These are phyloP conservation scores for Venustampulla echinocandica DNA, from an alignment of 495 filamentous ascomycete genomes.

Conservation along the genomic window DNA sequence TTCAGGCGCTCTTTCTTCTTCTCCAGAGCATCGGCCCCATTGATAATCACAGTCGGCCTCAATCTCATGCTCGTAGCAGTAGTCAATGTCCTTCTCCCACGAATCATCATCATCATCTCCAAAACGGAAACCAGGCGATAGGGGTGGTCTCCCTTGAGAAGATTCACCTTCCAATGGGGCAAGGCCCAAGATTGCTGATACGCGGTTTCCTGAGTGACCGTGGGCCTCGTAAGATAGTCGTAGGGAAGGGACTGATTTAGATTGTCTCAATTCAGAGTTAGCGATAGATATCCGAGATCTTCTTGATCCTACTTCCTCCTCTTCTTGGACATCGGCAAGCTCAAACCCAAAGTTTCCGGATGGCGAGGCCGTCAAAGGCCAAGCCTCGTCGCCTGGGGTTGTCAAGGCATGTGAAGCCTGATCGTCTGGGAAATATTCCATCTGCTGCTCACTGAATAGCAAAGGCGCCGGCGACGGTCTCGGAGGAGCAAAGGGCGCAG, in stretches of 20 bases:
- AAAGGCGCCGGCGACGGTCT: background rate
- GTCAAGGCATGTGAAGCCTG: conserved; percentile 18
- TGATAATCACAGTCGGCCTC: conserved; percentile 89
- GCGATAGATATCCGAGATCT: conserved; percentile 13
- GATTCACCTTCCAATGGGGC: conserved; percentile 1
- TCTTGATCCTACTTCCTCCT: conserved; percentile 34
- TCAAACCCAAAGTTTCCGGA: conserved; percentile 14
- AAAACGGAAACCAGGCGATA: conserved; percentile 7
- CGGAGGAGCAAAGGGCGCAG: conserved; percentile 27
- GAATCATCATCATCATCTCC: conserved; percentile 37
- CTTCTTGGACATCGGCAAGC: conserved; percentile 58
- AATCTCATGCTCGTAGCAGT: conserved; percentile 82
- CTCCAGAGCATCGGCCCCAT: conserved; percentile 50
- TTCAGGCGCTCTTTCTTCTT: conserved; percentile 16
- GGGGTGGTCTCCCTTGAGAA: background rate
- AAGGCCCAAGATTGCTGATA: conserved; percentile 6
- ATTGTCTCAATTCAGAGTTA: conserved; percentile 15
- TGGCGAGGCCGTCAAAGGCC: conserved; percentile 19
- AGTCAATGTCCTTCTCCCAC: conserved; percentile 95
- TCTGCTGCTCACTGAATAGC: conserved; percentile 2
- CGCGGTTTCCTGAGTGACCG: background rate
- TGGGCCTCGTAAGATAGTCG: conserved; percentile 8
- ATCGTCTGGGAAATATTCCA: background rate
- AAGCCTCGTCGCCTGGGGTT: conserved; percentile 17
- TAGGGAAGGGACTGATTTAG: conserved; percentile 20